Percentiles rank a stretch among this genome's conserved stretches.
phyloP scores from a whole-genome alignment of 139 green algal species.

The Chloropicon primus region DNA sequence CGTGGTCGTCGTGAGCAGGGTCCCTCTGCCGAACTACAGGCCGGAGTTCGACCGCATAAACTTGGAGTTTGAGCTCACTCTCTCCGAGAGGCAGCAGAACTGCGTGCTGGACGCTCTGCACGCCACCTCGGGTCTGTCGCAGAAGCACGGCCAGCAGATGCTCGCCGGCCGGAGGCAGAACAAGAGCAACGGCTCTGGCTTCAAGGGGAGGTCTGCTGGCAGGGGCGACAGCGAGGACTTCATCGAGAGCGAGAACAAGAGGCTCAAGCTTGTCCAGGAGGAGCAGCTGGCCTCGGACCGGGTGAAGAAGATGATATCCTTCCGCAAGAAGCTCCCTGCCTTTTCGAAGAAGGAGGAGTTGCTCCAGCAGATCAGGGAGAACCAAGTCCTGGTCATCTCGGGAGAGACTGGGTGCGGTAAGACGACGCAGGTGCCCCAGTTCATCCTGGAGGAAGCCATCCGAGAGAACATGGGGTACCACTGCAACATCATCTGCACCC shows the following conservation, averaged over 20 bases:
- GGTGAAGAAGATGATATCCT: not conserved
- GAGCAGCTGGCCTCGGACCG: slow-evolving; percentile 12
- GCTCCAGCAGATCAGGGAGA: not conserved
- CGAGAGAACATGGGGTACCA: not conserved
- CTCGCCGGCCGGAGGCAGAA: not conserved
- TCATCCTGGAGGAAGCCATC: slow-evolving; percentile 51
- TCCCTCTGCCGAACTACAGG: slow-evolving; percentile 29
- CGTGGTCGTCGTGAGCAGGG: slow-evolving; percentile 20
- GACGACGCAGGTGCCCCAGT: slow-evolving; percentile 70
- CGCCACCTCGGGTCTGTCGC: not conserved
- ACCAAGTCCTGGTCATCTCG: slow-evolving; percentile 50
- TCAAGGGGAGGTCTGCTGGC: not conserved
- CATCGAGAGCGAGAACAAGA: not conserved
- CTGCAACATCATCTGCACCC: slow-evolving; percentile 31
- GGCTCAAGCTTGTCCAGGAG: slow-evolving; percentile 2
- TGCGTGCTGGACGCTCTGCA: not conserved
- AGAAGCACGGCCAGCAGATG: not conserved
- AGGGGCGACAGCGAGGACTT: not conserved
- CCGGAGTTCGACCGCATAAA: not conserved
- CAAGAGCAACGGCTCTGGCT: too few species aligned
- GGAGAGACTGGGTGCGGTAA: slow-evolving; percentile 61
- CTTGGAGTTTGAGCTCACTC: not conserved
- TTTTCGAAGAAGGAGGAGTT: not conserved
- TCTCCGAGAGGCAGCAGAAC: not conserved
- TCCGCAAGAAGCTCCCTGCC: not conserved